Base-by-base conservation (phyloP, 208 protist species). In the Entamoeba moshkovskii region DNA sequence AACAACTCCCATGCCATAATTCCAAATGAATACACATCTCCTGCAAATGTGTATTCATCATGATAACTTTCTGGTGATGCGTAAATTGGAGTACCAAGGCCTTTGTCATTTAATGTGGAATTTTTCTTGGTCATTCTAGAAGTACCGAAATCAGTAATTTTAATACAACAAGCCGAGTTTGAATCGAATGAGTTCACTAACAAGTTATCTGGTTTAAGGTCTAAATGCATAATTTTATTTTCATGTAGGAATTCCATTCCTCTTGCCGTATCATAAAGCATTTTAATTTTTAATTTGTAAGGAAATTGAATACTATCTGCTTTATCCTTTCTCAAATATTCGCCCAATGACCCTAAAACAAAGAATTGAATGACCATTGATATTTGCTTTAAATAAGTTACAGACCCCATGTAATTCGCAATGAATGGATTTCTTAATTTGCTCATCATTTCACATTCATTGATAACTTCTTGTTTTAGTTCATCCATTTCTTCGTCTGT, bases 91-190 rank as follows among this genome's bases (percentile, higher is more conserved):
- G 85, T 92, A 13, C 33, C 45, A 46, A 46, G 33, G 2, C 42
- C 45, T 47, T 45, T 92, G 25, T 46, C 45, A 46, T 45, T 22
- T n/a, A 3, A 13, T 3, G 5, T 92, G 25, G 5, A n/a, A 46
- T 44, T 47, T n/a, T 45, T 92, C 33, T 45, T 47, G 25, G 25
- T n/a, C 42, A 92, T n/a, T 92, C 85, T 92, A 47, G 85, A 92
- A 44, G 85, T 92, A 44, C 85, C 85, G 45, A 92, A 92, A 46
- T 92, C 85, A 8, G 85, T 92, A n/a, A 92, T 47, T 92, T 92
- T 92, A 46, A 92, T 92, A 29, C 42, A 47, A 45, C 45, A 47
- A 44, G 33, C 85, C 11, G 85, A 92, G 38, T 85, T 29, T 13
- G 59, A 33, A 38, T 85, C 13, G 8, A 85, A 85, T 13, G 59